Base-by-base conservation (phyloP, 176 grass and related monocot species). In the Pontederia paniculata region DNA sequence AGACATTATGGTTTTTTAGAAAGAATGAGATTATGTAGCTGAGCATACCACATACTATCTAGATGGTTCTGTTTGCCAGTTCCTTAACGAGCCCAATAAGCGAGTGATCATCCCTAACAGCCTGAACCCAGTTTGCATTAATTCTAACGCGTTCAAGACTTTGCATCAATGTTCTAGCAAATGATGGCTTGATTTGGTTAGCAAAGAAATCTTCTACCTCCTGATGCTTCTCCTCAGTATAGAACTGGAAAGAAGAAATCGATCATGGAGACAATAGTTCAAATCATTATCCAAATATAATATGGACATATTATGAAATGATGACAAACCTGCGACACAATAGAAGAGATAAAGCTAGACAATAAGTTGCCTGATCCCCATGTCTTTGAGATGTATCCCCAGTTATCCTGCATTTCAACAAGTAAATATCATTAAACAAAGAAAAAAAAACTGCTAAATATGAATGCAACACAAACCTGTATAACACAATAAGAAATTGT, bases 141-240 rank as follows among this genome's bases (percentile, higher is more conserved):
- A 83, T 89, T 54, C 58, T 54, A n/a, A 95, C 63, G 1, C 7
- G 52, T 73, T 95, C 89, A 0, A 95, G 73, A 62, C 70, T 77
- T 73, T 95, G 85, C 62, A 83, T 80, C 59, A 95, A 69, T 25
- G 70, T 61, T 66, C 85, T 89, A 48, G 85, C 62, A 10, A 83
- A 95, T 13, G 59, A 57, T 0, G 78, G 73, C 20, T 80, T 83
- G 31, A 51, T 72, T 23, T 73, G 81, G n/a, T 65, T 76, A 2
- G 67, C 76, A 14, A 95, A 89, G 52, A 89, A 89, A 9, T 72
- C 12, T 42, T 83, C 75, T 17, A 89, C 77, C 64, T 95, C 89
- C 22, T 16, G 55, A 14, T 72, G 70, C 77, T 83, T 89, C 53
- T 86, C 85, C 3, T 66, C 53, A 21, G 89, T 84, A 23, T 70